Base-by-base conservation (phyloP, 2,329 filamentous ascomycete genomes). In the Gaeumannomyces sp. region DNA sequence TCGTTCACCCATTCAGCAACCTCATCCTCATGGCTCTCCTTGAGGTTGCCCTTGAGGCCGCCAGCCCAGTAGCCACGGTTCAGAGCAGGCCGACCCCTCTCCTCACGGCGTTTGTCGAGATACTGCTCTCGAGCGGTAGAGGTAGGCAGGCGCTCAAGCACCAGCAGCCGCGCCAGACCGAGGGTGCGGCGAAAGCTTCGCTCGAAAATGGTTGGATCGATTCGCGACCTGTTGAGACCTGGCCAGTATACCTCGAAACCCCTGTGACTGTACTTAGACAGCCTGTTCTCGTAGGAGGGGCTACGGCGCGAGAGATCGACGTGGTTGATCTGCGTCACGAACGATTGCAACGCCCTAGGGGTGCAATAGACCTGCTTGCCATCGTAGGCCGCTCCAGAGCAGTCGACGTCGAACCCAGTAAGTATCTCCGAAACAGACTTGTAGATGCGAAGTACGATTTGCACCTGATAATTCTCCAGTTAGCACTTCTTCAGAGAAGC, bases 131-230 rank as follows among this genome's bases (percentile, higher is more conserved):
- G 82, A 56, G 91, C 88, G 14, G 78, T 79, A 2, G 83, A 80
- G 2, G 85, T 90, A 0, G 92, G 92, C 1, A 96, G 81, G 59
- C 89, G 87, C 73, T 96, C 92, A 1, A 96, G 80, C 8, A 96
- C 88, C 8, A 96, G 80, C 1, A 96, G 81, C 60, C 92, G 83
- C 31, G 92, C 91, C 27, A 96, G 83, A 2, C 92, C 92, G 29
- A 91, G 80, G 0, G 90, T 93, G 56, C 90, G 82, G 62, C 82
- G 82, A 70, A 96, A 96, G 65, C 87, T 92, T 61, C 92, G 81
- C 75, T 96, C 92, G 67, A 91, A 96, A 61, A 96, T 93, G 28
- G 91, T 96, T 6, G 92, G 92, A 70, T 96, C 92, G 64, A 96
- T 79, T 14, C 85, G 84, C n/a, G 85, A 84, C 25, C 92, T 85